A percentile compares a stretch with the other conserved stretches of the same genome.
phyloP scores from a whole-genome alignment of 768 basidiomycete species.

The Calocybe cyanea region DNA sequence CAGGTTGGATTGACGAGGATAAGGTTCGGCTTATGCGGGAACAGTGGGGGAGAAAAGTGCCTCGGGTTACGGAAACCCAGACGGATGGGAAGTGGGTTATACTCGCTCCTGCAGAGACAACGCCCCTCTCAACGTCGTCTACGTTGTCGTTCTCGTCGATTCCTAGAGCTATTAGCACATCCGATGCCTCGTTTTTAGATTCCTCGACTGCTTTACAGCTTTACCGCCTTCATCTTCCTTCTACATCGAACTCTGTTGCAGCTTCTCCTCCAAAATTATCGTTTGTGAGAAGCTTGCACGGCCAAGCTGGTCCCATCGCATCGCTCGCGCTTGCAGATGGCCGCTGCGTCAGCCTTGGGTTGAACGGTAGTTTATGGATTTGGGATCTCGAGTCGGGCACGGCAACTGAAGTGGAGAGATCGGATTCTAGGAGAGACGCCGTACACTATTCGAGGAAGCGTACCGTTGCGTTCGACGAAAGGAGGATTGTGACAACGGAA shows the following conservation, averaged over 20 bases:
- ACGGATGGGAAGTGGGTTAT: constrained; percentile 88
- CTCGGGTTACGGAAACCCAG: constrained; percentile 65
- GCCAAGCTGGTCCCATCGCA: constrained; percentile 62
- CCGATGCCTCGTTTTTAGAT: constrained; percentile 16
- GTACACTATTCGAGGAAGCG: constrained; percentile 24
- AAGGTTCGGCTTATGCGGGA: constrained; percentile 62
- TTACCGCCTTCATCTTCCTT: constrained; percentile 66
- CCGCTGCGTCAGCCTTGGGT: constrained; percentile 72
- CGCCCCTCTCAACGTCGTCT: constrained; percentile 16
- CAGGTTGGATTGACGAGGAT: constrained; percentile 66
- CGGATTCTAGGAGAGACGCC: constrained; percentile 12
- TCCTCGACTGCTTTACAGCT: constrained; percentile 62
- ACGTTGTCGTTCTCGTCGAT: constrained; percentile 14
- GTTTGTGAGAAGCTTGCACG: constrained; percentile 69
- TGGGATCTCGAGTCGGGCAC: constrained; percentile 76
- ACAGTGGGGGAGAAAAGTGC: constrained; percentile 77
- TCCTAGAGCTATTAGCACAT: constrained; percentile 1
- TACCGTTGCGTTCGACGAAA: constrained; percentile 68
- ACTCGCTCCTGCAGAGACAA: constrained; percentile 54
- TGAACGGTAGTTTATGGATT: constrained; percentile 75
- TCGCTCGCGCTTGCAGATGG: constrained; percentile 77
- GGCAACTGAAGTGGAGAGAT: constrained; percentile 38
- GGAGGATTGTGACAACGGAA: constrained; percentile 57
- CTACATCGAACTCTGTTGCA: constrained; percentile 40
- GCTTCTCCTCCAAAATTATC: constrained; percentile 58